These are phyloP conservation scores for Lathyrus aphaca DNA, from an alignment of 306 rosid genomes.

Conservation along the genomic window DNA sequence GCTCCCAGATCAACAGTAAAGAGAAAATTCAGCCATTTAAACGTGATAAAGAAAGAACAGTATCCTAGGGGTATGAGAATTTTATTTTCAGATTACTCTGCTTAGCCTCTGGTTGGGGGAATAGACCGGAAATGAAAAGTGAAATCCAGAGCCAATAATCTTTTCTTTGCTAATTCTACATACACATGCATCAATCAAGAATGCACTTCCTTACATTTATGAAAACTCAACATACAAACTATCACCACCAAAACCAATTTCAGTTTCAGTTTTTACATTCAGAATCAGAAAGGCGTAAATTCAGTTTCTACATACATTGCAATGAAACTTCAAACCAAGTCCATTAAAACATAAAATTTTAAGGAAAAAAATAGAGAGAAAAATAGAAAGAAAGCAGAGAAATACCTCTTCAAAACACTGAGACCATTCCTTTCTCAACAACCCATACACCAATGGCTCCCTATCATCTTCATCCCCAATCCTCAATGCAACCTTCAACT, in stretches of 20 bases:
- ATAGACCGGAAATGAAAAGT: not conserved
- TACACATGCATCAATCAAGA: slow-evolving; percentile 20
- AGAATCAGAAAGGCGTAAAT: slow-evolving; percentile 9
- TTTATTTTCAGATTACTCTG: slow-evolving; percentile 3
- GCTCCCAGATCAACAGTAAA: slow-evolving; percentile 15
- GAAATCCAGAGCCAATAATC: not conserved
- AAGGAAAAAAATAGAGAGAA: not conserved
- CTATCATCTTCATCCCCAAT: slow-evolving; percentile 45
- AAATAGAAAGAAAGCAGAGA: not conserved
- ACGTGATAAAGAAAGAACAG: not conserved
- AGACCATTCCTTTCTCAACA: slow-evolving; percentile 80
- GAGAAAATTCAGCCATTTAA: not conserved
- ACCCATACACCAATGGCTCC: slow-evolving; percentile 80
- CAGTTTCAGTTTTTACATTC: slow-evolving; percentile 9
- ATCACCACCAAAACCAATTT: not conserved
- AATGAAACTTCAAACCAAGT: not conserved
- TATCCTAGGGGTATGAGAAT: not conserved
- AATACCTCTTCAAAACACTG: slow-evolving; percentile 87
- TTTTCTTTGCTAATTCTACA: slow-evolving; percentile 21
- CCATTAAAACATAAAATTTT: not conserved
- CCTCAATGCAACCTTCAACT: slow-evolving; percentile 63
- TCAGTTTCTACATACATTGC: slow-evolving; percentile 11
- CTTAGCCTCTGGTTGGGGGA: not conserved
- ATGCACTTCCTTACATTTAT: not conserved
- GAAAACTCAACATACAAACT: not conserved